Base-by-base conservation (phyloP, 768 basidiomycete genomes). In the Rossbeevera mucosa region DNA sequence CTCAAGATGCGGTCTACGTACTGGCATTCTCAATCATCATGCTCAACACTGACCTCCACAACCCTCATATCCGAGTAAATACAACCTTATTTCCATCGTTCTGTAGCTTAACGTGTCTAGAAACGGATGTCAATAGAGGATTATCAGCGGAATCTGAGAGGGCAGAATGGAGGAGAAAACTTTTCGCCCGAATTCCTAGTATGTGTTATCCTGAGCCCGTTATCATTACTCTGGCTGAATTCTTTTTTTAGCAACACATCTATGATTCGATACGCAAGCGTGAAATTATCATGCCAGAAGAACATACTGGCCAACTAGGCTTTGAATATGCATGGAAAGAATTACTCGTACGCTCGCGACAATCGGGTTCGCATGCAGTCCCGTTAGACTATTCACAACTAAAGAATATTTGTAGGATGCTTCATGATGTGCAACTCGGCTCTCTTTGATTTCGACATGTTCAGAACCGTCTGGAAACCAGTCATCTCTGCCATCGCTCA, bases 321-420 rank as follows among this genome's bases (percentile, higher is more conserved):
- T 99, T 99, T 66, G 96, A 98, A 60, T 96, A 95, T 66, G 95
- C 96, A 16, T 99, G 96, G 96, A 97, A 96, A 66, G 94, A 97
- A 60, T 75, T 99, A 9, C 77, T 97, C 31, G 71, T 85, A 28
- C 81, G 96, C 28, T 83, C 94, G 42, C 79, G 84, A 51, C 84
- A 83, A 65, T 82, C 91, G 54, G 91, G 93, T 88, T 53, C 40
- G 78, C 63, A 33, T 8, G 12, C 53, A 28, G 44, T 48, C 47
- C 53, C 24, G 18, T 59, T 40, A 24, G 31, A 38, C 36, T 42
- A 36, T 53, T 41, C 29, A 24, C 20, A 24, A 24, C 36, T 59
- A 44, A 56, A 43, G n/a, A 60, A 86, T 82, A 84, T 43, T 80
- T 29, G 76, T 84, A 69, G 67, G 69, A 9, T 56, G 50, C 28